These are phyloP conservation scores for Actinomortierella wolfii DNA, from an alignment of 371 early-diverging fungal genomes.

Conservation along the genomic window DNA sequence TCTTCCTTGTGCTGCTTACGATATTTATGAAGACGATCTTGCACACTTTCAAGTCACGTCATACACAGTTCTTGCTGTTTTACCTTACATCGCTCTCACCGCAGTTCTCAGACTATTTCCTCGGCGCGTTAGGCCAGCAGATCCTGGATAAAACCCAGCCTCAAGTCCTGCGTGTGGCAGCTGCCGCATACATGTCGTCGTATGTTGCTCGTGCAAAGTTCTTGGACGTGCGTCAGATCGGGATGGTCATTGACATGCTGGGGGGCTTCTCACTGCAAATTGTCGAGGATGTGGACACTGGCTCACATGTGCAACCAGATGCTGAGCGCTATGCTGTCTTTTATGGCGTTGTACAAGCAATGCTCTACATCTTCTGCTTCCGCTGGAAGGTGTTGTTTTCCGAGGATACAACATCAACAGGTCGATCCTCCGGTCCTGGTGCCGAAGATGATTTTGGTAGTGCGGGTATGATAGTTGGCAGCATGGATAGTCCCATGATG, in stretches of 20 bases:
- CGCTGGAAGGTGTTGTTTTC: conserved; percentile 82
- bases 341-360: conserved; percentile 87
- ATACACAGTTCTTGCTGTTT: conserved; percentile 92
- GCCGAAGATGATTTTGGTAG: conserved; percentile 51
- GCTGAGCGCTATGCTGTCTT: conserved; percentile 74
- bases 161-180: conserved; percentile 74
- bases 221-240: conserved; percentile 63
- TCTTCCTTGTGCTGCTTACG: conserved; percentile 69
- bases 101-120: conserved; percentile 74
- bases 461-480: conserved; percentile 46
- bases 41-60: conserved; percentile 88
- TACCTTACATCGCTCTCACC: conserved; percentile 74
- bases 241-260: conserved; percentile 67
- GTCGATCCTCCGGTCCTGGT: conserved; percentile 24
- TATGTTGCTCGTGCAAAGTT: conserved; percentile 91
- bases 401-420: conserved; percentile 9
- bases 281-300: conserved; percentile 68
- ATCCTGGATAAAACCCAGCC: conserved; percentile 66
- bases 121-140: conserved; percentile 75
- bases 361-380: conserved; percentile 93
- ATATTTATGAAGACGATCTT: conserved; percentile 84
- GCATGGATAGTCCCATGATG: conserved; percentile 14
- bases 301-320: conserved; percentile 48
- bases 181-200: conserved; percentile 85
- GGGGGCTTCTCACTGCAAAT: conserved; percentile 71